Evolutionary conservation across 495 filamentous ascomycete species (phyloP).

Genomic region (Hyaloscypha finlandica): DNA sequence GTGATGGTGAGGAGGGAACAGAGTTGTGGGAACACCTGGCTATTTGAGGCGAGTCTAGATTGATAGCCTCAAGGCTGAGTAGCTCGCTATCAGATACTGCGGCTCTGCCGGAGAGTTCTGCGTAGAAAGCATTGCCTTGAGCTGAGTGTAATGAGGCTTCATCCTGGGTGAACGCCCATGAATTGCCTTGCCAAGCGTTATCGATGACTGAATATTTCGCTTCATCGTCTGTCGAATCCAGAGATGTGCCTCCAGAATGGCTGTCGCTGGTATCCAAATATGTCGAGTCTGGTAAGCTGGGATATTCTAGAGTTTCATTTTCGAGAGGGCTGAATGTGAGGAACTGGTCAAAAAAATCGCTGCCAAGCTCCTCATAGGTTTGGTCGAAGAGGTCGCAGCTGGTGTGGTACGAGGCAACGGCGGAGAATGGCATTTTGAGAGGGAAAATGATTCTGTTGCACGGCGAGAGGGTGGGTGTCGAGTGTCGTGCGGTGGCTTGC

Average conservation of each 20-base stretch:
- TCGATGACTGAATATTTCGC: constrained; percentile 5
- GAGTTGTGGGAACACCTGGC: constrained; percentile 10
- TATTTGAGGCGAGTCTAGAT: constrained; percentile 25
- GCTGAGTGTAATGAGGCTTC: constrained; percentile 2
- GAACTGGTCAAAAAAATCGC: constrained; percentile 36
- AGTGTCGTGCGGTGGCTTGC: constrained; percentile 7
- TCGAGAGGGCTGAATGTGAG: constrained; percentile 26
- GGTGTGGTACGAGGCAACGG: constrained; percentile 16
- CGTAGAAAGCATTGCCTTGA: constrained; percentile 24
- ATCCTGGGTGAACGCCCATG: constrained; percentile 7
- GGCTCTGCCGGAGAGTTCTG: constrained; percentile 26
- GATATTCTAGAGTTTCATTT: constrained; percentile 12
- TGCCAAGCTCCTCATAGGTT: constrained; percentile 24
- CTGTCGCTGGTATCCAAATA: background rate
- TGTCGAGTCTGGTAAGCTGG: background rate
- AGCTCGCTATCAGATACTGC: constrained; percentile 31
- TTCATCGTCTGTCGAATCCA: constrained; percentile 11
- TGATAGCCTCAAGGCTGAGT: constrained; percentile 31
- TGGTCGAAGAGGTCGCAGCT: constrained; percentile 17
- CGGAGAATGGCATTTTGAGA: constrained; percentile 30
- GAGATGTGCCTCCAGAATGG: constrained; percentile 4
- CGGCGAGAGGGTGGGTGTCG: constrained; percentile 2
- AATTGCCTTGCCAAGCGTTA: background rate
- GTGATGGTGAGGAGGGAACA: constrained; percentile 21
- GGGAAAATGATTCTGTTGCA: background rate